Conservation (phyloP, 345 rosid genomes). For the Nasturtium officinale region DNA sequence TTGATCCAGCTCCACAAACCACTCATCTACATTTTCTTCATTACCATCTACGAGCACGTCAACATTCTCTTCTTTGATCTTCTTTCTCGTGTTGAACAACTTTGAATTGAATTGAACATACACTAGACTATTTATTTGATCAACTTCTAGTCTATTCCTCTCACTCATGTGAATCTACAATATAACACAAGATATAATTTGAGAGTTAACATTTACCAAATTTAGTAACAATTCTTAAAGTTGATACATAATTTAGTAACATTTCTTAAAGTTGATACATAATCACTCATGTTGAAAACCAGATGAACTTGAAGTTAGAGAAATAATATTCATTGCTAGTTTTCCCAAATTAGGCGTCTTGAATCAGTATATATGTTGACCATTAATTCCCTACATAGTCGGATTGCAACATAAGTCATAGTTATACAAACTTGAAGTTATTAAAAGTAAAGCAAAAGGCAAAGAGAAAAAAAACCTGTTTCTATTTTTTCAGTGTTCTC, state of each 20-base stretch:
- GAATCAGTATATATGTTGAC: background rate
- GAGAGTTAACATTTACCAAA: background rate
- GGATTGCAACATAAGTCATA: background rate
- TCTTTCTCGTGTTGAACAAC: background rate
- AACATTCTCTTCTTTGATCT: background rate
- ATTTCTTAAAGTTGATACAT: too few relatives aligned
- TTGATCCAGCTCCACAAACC: background rate
- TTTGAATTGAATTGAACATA: background rate
- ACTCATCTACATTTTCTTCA: background rate
- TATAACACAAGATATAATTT: background rate
- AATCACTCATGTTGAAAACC: background rate
- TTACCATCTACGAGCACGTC: conserved; percentile 1
- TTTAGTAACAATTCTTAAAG: background rate
- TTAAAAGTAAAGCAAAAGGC: background rate
- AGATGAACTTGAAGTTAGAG: conserved; percentile 5
- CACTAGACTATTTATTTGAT: background rate
- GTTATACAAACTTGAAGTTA: background rate
- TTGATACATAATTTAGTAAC: background rate
- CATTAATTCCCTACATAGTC: background rate
- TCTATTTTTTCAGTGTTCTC: background rate
- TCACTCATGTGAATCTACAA: background rate
- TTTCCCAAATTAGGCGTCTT: background rate
- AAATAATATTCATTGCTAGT: background rate
- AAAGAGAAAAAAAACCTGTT: background rate
- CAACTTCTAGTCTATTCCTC: background rate